Conservation (phyloP, 148 eudicot species). For the Limonium bicolor region DNA sequence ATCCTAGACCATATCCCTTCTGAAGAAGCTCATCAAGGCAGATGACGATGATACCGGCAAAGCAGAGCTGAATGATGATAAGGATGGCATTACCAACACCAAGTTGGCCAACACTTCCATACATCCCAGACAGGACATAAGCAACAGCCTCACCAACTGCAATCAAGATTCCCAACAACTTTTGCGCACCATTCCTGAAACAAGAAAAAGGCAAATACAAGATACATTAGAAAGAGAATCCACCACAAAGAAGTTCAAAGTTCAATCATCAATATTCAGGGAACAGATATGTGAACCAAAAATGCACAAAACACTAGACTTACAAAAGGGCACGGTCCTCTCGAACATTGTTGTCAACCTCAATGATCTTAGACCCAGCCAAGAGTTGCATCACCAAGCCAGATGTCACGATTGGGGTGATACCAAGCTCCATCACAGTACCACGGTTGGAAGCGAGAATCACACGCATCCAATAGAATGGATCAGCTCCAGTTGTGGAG, state of each 20-base stretch:
- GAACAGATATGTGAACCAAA: neutral
- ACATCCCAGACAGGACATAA: constrained; percentile 83
- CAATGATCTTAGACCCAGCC: constrained; percentile 50
- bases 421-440: constrained; percentile 71
- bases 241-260: neutral
- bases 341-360: constrained; percentile 53
- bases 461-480: constrained; percentile 64
- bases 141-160: constrained; percentile 89
- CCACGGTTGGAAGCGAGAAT: constrained; percentile 64
- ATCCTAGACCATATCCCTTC: constrained; percentile 87
- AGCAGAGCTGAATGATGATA: constrained; percentile 67
- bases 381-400: constrained; percentile 62
- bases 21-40: constrained; percentile 86
- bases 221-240: neutral
- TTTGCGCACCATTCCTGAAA: constrained; percentile 64
- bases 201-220: neutral
- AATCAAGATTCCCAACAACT: constrained; percentile 66
- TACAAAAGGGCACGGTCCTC: constrained; percentile 61
- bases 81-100: constrained; percentile 75
- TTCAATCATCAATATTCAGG: neutral
- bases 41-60: constrained; percentile 78
- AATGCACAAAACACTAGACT: constrained; percentile 16
- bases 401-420: constrained; percentile 66
- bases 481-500: constrained; percentile 50
- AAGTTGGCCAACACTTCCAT: constrained; percentile 68